Evolutionary conservation across 116 monocot genomes (phyloP), one percentile per base, ranked within the genome.

Genomic region (Thalassia testudinum): DNA sequence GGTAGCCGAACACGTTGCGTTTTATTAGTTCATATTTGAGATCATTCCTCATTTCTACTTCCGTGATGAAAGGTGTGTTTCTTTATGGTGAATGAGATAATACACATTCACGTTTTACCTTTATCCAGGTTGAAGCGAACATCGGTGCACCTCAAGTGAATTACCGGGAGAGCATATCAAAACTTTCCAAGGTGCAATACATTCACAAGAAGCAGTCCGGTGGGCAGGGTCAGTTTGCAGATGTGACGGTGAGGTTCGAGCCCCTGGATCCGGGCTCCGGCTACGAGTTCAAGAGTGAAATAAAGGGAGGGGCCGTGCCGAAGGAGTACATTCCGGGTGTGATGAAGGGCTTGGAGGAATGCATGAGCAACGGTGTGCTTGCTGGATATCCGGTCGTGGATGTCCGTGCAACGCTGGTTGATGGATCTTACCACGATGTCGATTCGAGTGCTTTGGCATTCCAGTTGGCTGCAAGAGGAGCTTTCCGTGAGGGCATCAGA

Each of bases 51-150:
- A n/a, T n/a, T n/a, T n/a, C n/a, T n/a, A n/a, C n/a, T n/a, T n/a
- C n/a, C n/a, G n/a, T n/a, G n/a, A n/a, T n/a, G n/a, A n/a, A n/a
- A n/a, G n/a, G n/a, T n/a, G n/a, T n/a, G n/a, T n/a, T n/a, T n/a
- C n/a, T n/a, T n/a, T n/a, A n/a, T n/a, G n/a, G n/a, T n/a, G n/a
- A n/a, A n/a, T n/a, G n/a, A n/a, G n/a, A n/a, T n/a, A n/a, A n/a
- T n/a, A n/a, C n/a, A n/a, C n/a, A n/a, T n/a, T n/a, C n/a, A n/a
- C n/a, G n/a, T n/a, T n/a, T n/a, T n/a, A n/a, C n/a, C n/a, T n/a
- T n/a, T n/a, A n/a, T n/a, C n/a, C 73, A 93, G 92, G 88, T 87
- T 8, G 88, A 95, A 69, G 95, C 95, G 73, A 87, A 95, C 71
- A 84, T 87, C 1, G 95, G 95, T 50, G 87, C 87, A 21, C 95